Evolutionary conservation across 164 flowering plant species (phyloP), one percentile per base, ranked within the genome.

Genomic region (Platanus orientalis): DNA sequence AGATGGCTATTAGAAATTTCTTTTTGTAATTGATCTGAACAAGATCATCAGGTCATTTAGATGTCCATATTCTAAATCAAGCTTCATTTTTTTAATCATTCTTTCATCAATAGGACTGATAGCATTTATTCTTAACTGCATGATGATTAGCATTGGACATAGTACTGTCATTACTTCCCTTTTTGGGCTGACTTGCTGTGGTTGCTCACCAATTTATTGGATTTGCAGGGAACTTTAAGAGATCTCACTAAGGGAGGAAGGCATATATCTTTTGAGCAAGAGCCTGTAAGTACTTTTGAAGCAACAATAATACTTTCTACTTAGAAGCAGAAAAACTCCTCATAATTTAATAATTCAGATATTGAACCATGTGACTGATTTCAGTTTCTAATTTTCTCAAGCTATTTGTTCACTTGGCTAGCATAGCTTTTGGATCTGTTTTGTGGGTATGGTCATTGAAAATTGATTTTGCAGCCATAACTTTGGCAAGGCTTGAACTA

Each of bases 171-270:
- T 24, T 23, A 11, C 39, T 23, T 20, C 27, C 7, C 24, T 60
- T 14, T 12, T 45, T 16, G 23, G 30, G 20, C 19, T n/a, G n/a
- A 47, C 19, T 40, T 7, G 24, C n/a, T 9, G 27, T 28, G 10
- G 5, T 5, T 34, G 16, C 45, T 54, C 19, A 40, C 24, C 26
- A 48, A 19, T 54, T 32, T 27, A 19, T 54, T 72, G 62, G 42
- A 36, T 52, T 17, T 73, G 58, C 80, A 83, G 84, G 87, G 87
- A 57, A 83, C 83, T 34, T 56, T 83, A 61, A 75, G 87, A 70
- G 81, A 83, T 76, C 83, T 83, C 53, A 70, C 69, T 51, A 83
- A 80, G 65, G 78, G 81, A 48, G 87, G 81, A 54, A 80, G 80
- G 67, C 64, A 53, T 60, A 27, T 63, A 58, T 63, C 78, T 3